phyloP scores from a whole-genome alignment of 179 eudicot species.

The Silene noctiflora region DNA sequence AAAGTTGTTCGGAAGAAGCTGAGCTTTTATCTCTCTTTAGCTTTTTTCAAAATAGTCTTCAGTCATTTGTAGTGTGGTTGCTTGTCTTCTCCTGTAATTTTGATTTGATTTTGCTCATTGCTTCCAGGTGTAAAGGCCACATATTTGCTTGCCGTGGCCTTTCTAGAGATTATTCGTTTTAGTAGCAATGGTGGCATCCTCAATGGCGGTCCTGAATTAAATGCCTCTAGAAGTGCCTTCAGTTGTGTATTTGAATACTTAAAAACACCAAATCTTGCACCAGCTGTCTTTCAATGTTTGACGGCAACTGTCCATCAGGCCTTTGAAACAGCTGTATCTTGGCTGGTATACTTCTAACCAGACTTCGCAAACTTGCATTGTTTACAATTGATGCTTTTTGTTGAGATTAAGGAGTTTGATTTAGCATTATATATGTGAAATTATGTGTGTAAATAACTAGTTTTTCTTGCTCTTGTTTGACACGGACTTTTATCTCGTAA shows the following conservation, averaged over 20 bases:
- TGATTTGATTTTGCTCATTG: constrained; percentile 18
- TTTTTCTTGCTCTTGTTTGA: constrained; percentile 4
- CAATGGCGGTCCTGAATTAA: constrained; percentile 56
- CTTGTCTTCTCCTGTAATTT: constrained; percentile 1
- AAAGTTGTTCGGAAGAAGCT: not conserved
- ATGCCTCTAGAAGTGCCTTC: constrained; percentile 87
- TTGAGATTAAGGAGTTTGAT: not conserved
- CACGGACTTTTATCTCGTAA: not conserved
- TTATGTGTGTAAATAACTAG: not conserved
- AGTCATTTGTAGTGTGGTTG: constrained; percentile 6
- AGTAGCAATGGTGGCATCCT: constrained; percentile 99
- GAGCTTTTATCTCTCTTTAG: not conserved
- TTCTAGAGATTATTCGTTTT: constrained; percentile 89
- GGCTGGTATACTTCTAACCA: constrained; percentile 67
- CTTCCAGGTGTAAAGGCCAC: constrained; percentile 95
- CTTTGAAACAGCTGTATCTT: constrained; percentile 73
- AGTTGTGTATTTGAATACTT: constrained; percentile 96
- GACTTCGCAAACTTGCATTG: not conserved
- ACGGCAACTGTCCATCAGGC: constrained; percentile 89
- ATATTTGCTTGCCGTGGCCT: constrained; percentile 95
- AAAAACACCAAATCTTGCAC: constrained; percentile 88
- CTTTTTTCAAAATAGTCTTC: constrained; percentile 6
- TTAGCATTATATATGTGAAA: constrained; percentile 6
- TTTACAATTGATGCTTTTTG: not conserved
- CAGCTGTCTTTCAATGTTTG: constrained; percentile 89